phyloP scores from a whole-genome alignment of 768 basidiomycete genomes.

The Mycena galopus region DNA sequence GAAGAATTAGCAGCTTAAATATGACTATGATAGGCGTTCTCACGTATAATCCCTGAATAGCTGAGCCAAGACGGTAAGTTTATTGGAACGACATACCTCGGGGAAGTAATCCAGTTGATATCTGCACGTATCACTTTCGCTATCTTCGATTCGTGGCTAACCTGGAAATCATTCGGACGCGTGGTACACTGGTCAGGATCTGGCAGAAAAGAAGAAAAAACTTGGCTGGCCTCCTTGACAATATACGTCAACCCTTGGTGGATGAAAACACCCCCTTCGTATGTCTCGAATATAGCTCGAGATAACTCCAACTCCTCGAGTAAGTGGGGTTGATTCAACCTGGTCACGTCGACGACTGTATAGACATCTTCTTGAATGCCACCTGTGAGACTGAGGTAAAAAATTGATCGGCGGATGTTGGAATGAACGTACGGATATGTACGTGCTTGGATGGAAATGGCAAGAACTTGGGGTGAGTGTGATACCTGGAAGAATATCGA shows the following conservation, averaged over 20 bases:
- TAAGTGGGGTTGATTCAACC: constrained; percentile 54
- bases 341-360: constrained; percentile 74
- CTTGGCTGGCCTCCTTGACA: constrained; percentile 84
- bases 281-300: constrained; percentile 88
- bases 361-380: constrained; percentile 86
- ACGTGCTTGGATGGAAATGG: constrained; percentile 82
- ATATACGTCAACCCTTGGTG: constrained; percentile 89
- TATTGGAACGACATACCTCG: constrained; percentile 57
- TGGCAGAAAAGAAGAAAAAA: too few relatives aligned
- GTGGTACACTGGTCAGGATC: too few relatives aligned
- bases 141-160: constrained; percentile 82
- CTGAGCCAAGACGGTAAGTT: neutral
- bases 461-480: constrained; percentile 82
- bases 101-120: constrained; percentile 87
- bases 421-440: constrained; percentile 66
- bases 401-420: neutral
- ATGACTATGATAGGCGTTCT: constrained; percentile 38
- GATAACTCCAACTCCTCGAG: constrained; percentile 89
- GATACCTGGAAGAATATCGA: constrained; percentile 71
- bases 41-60: constrained; percentile 79
- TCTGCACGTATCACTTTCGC: constrained; percentile 81
- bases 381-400: constrained; percentile 44
- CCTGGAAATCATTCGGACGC: too few relatives aligned
- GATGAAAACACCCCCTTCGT: constrained; percentile 94
- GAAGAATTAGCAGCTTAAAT: neutral